These are phyloP conservation scores for Thalassiosira oceanica DNA, from an alignment of 352 stramenopile genomes.

Conservation along the genomic window DNA sequence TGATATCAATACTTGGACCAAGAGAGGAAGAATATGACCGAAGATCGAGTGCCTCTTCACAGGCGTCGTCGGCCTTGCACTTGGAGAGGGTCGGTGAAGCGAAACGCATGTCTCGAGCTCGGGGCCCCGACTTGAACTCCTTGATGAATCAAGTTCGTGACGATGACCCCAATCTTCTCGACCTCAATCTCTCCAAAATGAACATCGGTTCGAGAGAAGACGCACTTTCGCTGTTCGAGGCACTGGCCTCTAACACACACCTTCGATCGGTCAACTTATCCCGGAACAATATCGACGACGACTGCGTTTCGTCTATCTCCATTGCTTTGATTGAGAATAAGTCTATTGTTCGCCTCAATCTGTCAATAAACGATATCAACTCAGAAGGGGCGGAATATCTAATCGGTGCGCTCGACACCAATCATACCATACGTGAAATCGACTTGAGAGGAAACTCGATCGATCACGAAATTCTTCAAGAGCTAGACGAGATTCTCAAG, in stretches of 20 bases:
- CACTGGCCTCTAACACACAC: constrained; percentile 23
- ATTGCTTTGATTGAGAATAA: constrained; percentile 41
- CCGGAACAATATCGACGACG: constrained; percentile 44
- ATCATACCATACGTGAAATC: constrained; percentile 29
- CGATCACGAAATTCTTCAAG: constrained; percentile 20
- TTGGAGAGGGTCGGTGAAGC: not conserved
- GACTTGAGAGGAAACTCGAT: constrained; percentile 34
- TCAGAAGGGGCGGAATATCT: constrained; percentile 51
- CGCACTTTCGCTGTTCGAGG: constrained; percentile 29
- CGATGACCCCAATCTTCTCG: constrained; percentile 32
- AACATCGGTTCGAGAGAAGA: constrained; percentile 23
- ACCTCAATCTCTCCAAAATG: constrained; percentile 26
- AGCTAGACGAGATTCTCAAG: constrained; percentile 30
- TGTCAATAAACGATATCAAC: constrained; percentile 31
- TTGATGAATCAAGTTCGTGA: constrained; percentile 21
- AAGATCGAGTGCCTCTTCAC: too few species aligned
- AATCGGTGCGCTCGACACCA: constrained; percentile 42
- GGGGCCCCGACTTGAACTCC: not conserved
- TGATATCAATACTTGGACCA: constrained; percentile 17
- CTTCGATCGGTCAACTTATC: constrained; percentile 38
- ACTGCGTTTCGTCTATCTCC: constrained; percentile 37
- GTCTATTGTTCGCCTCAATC: constrained; percentile 27
- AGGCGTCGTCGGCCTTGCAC: not conserved
- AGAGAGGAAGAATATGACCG: constrained; percentile 3
- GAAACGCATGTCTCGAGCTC: not conserved